Evolutionary conservation across 2,329 filamentous ascomycete genomes (phyloP).

Genomic region (Kalmusia sp.): DNA sequence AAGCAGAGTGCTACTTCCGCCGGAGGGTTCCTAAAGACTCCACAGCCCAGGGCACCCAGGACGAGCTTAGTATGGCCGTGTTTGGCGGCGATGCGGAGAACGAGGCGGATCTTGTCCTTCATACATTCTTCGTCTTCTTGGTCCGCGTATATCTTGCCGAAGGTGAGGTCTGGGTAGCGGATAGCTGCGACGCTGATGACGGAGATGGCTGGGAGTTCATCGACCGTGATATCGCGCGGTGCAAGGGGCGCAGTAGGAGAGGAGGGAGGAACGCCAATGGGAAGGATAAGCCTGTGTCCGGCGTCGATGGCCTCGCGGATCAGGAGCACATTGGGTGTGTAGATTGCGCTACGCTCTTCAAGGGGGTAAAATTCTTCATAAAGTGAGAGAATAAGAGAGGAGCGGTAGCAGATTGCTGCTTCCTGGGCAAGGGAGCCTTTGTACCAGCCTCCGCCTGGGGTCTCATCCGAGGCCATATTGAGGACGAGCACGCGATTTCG

Average conservation of each 20-base stretch:
- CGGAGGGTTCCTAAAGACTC: conserved; percentile 69
- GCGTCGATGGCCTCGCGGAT: conserved; percentile 59
- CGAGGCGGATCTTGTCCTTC: conserved; percentile 68
- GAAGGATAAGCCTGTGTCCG: conserved; percentile 57
- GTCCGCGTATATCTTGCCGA: conserved; percentile 25
- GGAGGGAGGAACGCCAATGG: too few species aligned
- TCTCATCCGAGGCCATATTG: conserved; percentile 68
- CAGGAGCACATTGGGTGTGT: conserved; percentile 66
- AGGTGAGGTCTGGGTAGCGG: conserved; percentile 46
- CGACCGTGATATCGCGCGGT: conserved; percentile 28
- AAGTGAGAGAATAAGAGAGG: conserved; percentile 60
- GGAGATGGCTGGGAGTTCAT: conserved; percentile 60
- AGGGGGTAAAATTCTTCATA: conserved; percentile 61
- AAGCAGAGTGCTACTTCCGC: conserved; percentile 69
- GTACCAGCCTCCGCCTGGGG: conserved; percentile 69
- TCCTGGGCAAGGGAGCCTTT: conserved; percentile 71
- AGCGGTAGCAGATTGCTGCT: conserved; percentile 72
- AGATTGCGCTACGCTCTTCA: conserved; percentile 59
- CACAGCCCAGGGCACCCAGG: conserved; percentile 73
- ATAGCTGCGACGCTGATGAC: conserved; percentile 68
- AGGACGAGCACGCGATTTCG: conserved; percentile 63
- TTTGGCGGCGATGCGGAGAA: conserved; percentile 65
- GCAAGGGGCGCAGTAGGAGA: too few species aligned
- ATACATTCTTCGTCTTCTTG: conserved; percentile 59
- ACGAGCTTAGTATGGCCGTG: conserved; percentile 66